Evolutionary conservation across 2,329 filamentous ascomycete genomes (phyloP), one percentile per base, ranked within the genome.

Genomic region (Myriosclerotinia curreyana): DNA sequence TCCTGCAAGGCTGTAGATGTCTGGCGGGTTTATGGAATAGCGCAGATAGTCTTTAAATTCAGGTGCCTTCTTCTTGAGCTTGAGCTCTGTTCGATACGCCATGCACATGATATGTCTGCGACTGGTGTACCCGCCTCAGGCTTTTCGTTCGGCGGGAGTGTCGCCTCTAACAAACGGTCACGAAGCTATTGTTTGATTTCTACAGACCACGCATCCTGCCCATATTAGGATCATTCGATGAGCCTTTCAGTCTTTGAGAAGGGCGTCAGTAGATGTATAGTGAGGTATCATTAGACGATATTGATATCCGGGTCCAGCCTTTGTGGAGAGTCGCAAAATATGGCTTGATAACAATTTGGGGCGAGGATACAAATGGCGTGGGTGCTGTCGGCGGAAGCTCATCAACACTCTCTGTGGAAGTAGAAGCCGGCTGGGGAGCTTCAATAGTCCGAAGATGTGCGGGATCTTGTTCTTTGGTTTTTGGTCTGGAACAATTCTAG

Each of bases 231-330:
- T 5, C 2, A 20, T 44, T n/a, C 2, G 15, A 28, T 20, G 5
- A 3, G 6, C 1, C 9, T 7, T 40, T n/a, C n/a, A n/a, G n/a
- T n/a, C n/a, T n/a, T n/a, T 4, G 2, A 11, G 12, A 34, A 5
- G 5, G 2, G 1, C 7, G 5, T 9, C 36, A 8, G 15, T 2
- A 28, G 22, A 28, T 55, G 0, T 20, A 4, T 20, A 42, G 3
- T 17, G 15, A 9, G 20, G 22, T 55, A 28, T 55, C 36, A 4
- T 31, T 31, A 4, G 3, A 12, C 6, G 5, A 5, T n/a, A 17
- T 28, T 28, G 1, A 25, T 14, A 14, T 20, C 20, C 11, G n/a
- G 12, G 20, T 34, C 40, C 12, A 58, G 5, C 28, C 22, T 20
- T 58, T 58, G 28, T 46, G 20, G 34, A 17, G 20, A 22, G 17